phyloP scores from a whole-genome alignment of 2,329 filamentous ascomycete species.

The Paradendryphiella salina region DNA sequence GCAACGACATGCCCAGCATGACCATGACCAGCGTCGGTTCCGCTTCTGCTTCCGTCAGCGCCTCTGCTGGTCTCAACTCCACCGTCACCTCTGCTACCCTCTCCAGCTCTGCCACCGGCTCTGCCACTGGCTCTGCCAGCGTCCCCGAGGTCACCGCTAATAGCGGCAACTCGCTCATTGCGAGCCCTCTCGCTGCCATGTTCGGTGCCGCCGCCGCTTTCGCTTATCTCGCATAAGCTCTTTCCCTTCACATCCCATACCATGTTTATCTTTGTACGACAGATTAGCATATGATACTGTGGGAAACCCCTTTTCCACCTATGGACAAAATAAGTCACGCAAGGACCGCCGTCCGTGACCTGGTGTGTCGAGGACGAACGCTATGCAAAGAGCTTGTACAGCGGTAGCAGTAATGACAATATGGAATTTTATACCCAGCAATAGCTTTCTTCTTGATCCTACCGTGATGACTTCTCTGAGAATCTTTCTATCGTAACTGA shows the following conservation, averaged over 20 bases:
- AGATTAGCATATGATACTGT: constrained; percentile 26
- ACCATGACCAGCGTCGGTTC: constrained; percentile 28
- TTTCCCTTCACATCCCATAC: constrained; percentile 2
- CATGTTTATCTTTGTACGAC: constrained; percentile 18
- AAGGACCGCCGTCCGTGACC: constrained; percentile 6
- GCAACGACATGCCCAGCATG: constrained; percentile 28
- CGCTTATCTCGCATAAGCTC: constrained; percentile 46
- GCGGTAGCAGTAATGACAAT: constrained; percentile 24
- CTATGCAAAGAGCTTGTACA: constrained; percentile 33
- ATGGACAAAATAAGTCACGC: constrained; percentile 21
- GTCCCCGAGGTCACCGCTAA: constrained; percentile 21
- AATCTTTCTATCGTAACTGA: too few species aligned
- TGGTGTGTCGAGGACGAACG: constrained; percentile 6
- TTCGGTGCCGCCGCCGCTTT: constrained; percentile 49
- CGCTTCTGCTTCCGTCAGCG: constrained; percentile 27
- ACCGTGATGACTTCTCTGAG: too few species aligned
- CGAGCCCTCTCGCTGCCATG: constrained; percentile 47
- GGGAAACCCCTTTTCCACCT: constrained; percentile 12
- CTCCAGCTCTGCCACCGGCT: constrained; percentile 22
- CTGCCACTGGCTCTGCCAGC: constrained; percentile 22
- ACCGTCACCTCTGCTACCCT: constrained; percentile 35
- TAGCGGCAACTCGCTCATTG: constrained; percentile 36
- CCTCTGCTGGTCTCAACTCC: constrained; percentile 29
- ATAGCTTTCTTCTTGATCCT: not conserved
- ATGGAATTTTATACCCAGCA: not conserved